Percentiles rank a stretch among this genome's conserved stretches.
phyloP scores from a whole-genome alignment of 192 early-diverging fungal species.

The Mortierella claussenii region DNA sequence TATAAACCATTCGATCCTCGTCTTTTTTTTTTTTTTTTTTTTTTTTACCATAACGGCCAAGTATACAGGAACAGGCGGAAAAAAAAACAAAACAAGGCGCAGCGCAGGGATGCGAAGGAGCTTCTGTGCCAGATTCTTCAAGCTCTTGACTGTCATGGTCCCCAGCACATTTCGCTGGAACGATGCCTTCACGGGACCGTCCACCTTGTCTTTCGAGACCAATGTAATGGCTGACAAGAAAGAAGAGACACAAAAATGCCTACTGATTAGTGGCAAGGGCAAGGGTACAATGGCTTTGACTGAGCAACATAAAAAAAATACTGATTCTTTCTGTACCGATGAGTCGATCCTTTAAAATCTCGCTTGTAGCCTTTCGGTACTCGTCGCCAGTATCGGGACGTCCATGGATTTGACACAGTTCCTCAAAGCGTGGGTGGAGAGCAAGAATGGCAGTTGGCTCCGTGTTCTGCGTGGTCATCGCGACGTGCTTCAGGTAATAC shows the following conservation, averaged over 20 bases:
- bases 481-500: constrained; percentile 61
- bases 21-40: background rate
- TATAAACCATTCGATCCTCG: background rate
- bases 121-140: constrained; percentile 63
- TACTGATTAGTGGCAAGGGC: background rate
- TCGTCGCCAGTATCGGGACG: constrained; percentile 45
- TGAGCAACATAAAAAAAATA: background rate
- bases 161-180: constrained; percentile 50
- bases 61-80: constrained; percentile 38
- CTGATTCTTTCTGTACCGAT: constrained; percentile 16
- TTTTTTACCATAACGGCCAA: constrained; percentile 22
- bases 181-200: constrained; percentile 18
- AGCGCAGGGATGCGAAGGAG: constrained; percentile 53
- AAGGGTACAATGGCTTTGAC: no score
- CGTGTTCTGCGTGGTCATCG: constrained; percentile 45
- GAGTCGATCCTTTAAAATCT: constrained; percentile 55
- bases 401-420: constrained; percentile 61
- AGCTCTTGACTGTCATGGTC: constrained; percentile 61
- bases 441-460: constrained; percentile 10
- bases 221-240: constrained; percentile 37
- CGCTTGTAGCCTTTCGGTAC: constrained; percentile 47
- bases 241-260: background rate
- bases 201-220: constrained; percentile 13
- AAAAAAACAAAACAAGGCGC: constrained; percentile 52
- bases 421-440: constrained; percentile 60